Conservation (phyloP, 139 green algal genomes). For the Picochlorum sp. region DNA sequence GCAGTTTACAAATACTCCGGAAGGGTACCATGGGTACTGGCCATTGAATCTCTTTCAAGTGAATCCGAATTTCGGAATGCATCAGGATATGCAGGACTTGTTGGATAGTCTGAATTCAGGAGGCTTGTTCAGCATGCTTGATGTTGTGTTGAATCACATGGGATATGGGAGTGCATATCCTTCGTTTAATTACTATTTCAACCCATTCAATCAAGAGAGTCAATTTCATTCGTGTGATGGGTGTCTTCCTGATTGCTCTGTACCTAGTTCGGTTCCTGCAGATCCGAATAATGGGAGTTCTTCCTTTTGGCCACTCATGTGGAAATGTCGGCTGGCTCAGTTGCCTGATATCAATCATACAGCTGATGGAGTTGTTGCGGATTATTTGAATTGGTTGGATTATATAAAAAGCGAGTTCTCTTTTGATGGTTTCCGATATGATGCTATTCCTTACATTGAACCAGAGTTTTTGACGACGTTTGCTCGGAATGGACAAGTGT, state of each 20-base stretch:
- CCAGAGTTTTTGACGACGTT: conserved; percentile 7
- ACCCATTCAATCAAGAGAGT: not conserved
- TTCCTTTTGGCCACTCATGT: not conserved
- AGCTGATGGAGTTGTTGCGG: not conserved
- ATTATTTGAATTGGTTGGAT: conserved; percentile 4
- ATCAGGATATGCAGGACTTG: not conserved
- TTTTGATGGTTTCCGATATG: conserved; percentile 9
- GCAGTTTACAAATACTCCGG: not conserved
- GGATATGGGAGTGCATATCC: conserved; percentile 11
- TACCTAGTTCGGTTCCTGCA: not conserved
- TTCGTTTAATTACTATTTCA: conserved; percentile 1
- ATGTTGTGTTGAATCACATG: conserved; percentile 32
- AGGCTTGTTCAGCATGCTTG: conserved; percentile 15
- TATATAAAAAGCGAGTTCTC: conserved; percentile 7
- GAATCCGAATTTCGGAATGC: conserved; percentile 7
- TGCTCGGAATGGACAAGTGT: not conserved
- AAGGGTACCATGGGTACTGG: conserved; percentile 15
- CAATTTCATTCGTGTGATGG: not conserved
- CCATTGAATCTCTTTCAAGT: not conserved
- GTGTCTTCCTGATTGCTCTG: not conserved
- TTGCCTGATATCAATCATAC: conserved; percentile 25
- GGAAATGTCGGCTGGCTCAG: conserved; percentile 15
- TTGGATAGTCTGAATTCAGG: not conserved
- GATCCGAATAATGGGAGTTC: not conserved
- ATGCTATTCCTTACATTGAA: conserved; percentile 4